phyloP scores from a whole-genome alignment of 192 early-diverging fungal genomes.

The Coemansia nantahalensis region DNA sequence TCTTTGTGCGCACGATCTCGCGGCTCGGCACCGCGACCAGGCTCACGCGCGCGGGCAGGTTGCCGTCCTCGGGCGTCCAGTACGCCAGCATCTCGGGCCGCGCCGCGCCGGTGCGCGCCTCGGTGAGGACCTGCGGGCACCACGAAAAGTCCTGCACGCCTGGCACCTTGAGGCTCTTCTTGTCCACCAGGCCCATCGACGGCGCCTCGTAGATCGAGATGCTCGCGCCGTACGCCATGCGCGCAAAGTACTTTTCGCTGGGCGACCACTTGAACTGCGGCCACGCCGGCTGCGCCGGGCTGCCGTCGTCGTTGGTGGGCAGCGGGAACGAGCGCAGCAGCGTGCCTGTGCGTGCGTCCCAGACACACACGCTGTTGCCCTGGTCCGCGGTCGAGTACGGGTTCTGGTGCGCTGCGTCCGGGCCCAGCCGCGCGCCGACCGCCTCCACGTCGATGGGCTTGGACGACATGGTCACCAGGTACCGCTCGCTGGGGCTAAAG shows the following conservation, averaged over 20 bases:
- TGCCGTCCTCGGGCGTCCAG: constrained; percentile 94
- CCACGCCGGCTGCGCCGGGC: constrained; percentile 65
- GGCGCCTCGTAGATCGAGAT: constrained; percentile 94
- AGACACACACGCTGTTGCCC: constrained; percentile 77
- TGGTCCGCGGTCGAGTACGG: constrained; percentile 69
- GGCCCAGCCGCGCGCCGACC: constrained; percentile 29
- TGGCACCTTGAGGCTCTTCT: constrained; percentile 87
- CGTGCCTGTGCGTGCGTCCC: constrained; percentile 87
- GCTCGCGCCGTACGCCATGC: constrained; percentile 68
- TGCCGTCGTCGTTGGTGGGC: constrained; percentile 54
- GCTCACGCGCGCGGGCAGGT: constrained; percentile 97
- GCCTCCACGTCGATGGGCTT: constrained; percentile 74
- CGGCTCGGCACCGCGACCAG: constrained; percentile 78
- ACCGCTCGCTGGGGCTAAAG: constrained; percentile 93
- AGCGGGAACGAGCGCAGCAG: constrained; percentile 85
- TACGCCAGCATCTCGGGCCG: constrained; percentile 76
- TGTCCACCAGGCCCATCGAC: constrained; percentile 87
- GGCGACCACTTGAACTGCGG: constrained; percentile 95
- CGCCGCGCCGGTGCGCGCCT: constrained; percentile 24
- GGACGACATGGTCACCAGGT: constrained; percentile 86
- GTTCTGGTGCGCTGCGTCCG: constrained; percentile 64
- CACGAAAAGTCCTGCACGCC: constrained; percentile 78
- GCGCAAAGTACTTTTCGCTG: constrained; percentile 92
- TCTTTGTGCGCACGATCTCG: constrained; percentile 92
- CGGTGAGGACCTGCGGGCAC: constrained; percentile 56